Evolutionary conservation across 1,284 basidiomycete species (phyloP), one percentile per base, ranked within the genome.

Genomic region (Cystobasidiaceae sp.): DNA sequence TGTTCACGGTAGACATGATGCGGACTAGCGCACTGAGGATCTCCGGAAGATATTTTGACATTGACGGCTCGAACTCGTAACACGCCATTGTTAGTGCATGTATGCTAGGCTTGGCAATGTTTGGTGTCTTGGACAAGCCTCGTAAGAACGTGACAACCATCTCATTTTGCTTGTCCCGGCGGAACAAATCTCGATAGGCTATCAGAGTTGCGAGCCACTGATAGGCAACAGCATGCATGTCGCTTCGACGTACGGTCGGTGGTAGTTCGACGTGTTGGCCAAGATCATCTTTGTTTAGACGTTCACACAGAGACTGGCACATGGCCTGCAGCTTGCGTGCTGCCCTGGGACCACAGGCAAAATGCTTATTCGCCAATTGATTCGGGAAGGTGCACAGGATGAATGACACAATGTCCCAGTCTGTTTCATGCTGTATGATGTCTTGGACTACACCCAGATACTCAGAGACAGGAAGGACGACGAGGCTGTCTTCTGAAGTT

Each of bases 401-500:
- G 74, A 96, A 98, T 2, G 92, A 92, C 15, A 97, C 81, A 34
- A 98, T 81, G 71, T 98, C 96, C 94, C 96, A 98, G 69, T 89
- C 90, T 50, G 80, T 83, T 74, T 93, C 91, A 39, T 80, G 81
- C 65, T 86, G 82, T 48, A 98, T 78, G 60, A 97, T 82, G 1
- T 80, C 80, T 66, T 87, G 80, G 44, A 96, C 74, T 17, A 82
- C 82, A 3, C 77, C 77, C 11, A 97, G 81, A 72, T 96, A 94
- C 46, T 82, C 79, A 1, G 92, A 93, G 2, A 93, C 81, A 0
- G 88, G 89, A 1, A 98, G 80, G 71, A 92, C 81, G 21, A 81
- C 76, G 28, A 78, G 78, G 43, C 78, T 77, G 71, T 93, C 85
- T 34, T 70, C 68, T 57, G 70, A 70, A 15, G 55, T n/a, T n/a